Base-by-base conservation (phyloP, 1,139 yeast species). In the Kodamaea ohmeri region DNA sequence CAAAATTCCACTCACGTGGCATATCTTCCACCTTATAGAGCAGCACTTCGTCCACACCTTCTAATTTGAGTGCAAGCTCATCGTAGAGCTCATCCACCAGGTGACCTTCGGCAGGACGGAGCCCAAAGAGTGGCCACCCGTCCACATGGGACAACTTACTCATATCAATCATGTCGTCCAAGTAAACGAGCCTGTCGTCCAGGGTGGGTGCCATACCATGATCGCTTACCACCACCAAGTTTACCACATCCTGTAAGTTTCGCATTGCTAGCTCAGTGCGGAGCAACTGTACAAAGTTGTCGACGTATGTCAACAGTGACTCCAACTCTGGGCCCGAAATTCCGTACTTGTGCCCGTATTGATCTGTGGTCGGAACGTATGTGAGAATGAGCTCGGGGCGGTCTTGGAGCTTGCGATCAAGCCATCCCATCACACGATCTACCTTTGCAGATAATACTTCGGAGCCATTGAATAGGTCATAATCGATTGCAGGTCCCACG, bases 131-230 rank as follows among this genome's bases (percentile, higher is more conserved):
- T n/a, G 96, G 95, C 90, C 94, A 85, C n/a, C 95, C 95, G 53
- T 83, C 92, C 30, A 74, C 63, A 51, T 80, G 81, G 40, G 79
- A 82, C 35, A 85, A 70, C 32, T 71, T 64, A 2, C 58, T 51
- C 45, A 73, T 46, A 49, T 82, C 80, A 6, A 86, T 60, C 13
- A 84, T 46, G 48, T 86, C 92, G 54, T 86, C 95, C 40, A 87
- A 59, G 48, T 76, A 79, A 2, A 86, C 63, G 6, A 84, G 55
- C 39, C 96, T 64, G 13, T 73, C 70, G 44, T 80, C 76, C 0
- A 88, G 75, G 1, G 95, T 84, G 2, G 95, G 94, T 0, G 95
- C 84, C 96, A 89, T 88, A 5, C 97, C 97, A 56, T 89, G 96
- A 55, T 89, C 96, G 37, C 96, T 86, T 1, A 89, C 84, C 35